phyloP scores from a whole-genome alignment of 2,329 filamentous ascomycete genomes.

The Colletotrichum scovillei region DNA sequence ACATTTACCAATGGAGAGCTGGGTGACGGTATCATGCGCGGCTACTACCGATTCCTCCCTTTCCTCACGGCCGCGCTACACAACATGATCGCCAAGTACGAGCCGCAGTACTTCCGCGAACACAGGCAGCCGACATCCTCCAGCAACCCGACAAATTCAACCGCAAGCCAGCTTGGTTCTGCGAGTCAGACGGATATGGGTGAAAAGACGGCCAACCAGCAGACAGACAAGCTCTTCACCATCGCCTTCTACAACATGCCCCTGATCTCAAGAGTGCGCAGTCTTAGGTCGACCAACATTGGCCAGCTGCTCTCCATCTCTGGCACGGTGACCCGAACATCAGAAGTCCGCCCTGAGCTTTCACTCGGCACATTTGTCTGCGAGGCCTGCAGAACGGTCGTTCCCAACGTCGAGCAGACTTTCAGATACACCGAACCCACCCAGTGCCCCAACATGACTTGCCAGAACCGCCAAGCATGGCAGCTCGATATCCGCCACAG shows the following conservation, averaged over 20 bases:
- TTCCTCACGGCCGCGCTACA: slow-evolving; percentile 91
- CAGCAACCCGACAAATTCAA: slow-evolving; percentile 77
- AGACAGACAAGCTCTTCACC: slow-evolving; percentile 96
- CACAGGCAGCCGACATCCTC: slow-evolving; percentile 87
- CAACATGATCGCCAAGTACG: slow-evolving; percentile 93
- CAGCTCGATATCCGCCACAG: slow-evolving; percentile 96
- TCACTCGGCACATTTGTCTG: slow-evolving; percentile 93
- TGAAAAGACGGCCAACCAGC: slow-evolving; percentile 86
- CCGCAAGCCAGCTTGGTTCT: slow-evolving; percentile 70
- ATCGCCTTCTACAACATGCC: slow-evolving; percentile 94
- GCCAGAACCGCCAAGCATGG: slow-evolving; percentile 93
- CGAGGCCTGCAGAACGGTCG: slow-evolving; percentile 84
- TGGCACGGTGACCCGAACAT: slow-evolving; percentile 95
- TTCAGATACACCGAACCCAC: slow-evolving; percentile 98
- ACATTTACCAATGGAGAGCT: slow-evolving; percentile 82
- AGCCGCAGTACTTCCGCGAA: slow-evolving; percentile 92
- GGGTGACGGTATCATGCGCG: slow-evolving; percentile 85
- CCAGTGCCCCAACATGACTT: slow-evolving; percentile 89
- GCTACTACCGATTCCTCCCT: slow-evolving; percentile 95
- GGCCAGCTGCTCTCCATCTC: slow-evolving; percentile 95
- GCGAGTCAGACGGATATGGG: slow-evolving; percentile 74
- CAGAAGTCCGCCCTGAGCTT: slow-evolving; percentile 94
- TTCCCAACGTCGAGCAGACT: slow-evolving; percentile 94
- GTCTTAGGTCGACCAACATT: slow-evolving; percentile 89
- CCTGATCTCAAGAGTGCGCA: slow-evolving; percentile 85